Evolutionary conservation across 805 yeast species (phyloP).

Genomic region (Citeromyces matritensis): DNA sequence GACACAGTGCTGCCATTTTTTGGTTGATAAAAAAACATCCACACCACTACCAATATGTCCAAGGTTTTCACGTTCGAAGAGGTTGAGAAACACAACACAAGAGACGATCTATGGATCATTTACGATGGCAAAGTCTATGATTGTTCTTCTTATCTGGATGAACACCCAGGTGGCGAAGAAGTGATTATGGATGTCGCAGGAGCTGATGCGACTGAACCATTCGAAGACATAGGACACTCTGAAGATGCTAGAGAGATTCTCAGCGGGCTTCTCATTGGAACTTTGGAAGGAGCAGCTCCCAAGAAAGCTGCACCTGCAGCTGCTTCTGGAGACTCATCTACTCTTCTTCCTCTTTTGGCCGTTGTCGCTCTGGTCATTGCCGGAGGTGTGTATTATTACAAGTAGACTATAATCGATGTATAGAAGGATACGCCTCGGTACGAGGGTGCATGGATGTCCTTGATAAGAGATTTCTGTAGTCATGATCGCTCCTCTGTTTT

Average conservation of each 20-base stretch:
- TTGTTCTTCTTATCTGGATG: constrained; percentile 50
- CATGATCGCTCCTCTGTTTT: no score
- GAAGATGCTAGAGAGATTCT: constrained; percentile 84
- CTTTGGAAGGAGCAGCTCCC: constrained; percentile 49
- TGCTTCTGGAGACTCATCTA: constrained; percentile 7
- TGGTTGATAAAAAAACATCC: no score
- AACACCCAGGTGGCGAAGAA: constrained; percentile 67
- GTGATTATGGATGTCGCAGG: constrained; percentile 76
- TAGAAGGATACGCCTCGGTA: not conserved
- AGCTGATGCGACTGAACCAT: constrained; percentile 55
- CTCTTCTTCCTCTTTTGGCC: constrained; percentile 12
- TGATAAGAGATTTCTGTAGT: no score
- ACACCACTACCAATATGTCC: constrained; percentile 16
- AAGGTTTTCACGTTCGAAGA: constrained; percentile 49
- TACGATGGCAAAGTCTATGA: constrained; percentile 72
- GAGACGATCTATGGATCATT: constrained; percentile 75
- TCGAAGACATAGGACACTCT: constrained; percentile 90
- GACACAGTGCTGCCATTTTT: not conserved
- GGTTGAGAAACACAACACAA: constrained; percentile 56
- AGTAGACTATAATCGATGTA: no score
- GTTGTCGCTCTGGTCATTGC: constrained; percentile 22
- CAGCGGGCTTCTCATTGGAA: constrained; percentile 58
- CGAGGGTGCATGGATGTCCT: not conserved
- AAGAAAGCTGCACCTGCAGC: constrained; percentile 9
- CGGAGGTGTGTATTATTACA: constrained; percentile 22